A percentile compares a stretch with the other conserved stretches of the same genome.
Evolutionary conservation across 176 grass and related monocot genomes (phyloP).

Genomic region (Oryza glumipatula): DNA sequence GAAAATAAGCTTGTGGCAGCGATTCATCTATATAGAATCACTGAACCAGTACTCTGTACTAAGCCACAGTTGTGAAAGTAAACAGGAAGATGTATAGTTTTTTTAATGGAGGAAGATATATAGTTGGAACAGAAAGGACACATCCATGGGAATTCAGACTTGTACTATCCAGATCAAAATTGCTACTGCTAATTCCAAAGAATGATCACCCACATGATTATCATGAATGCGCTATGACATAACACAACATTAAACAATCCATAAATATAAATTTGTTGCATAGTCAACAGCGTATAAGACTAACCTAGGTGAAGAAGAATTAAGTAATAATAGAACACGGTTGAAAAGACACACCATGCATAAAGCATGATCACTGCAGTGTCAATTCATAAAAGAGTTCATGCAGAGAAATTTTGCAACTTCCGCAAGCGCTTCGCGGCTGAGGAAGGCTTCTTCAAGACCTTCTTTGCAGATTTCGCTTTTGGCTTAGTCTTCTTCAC

Average conservation of each 20-base stretch:
- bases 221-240: conserved; percentile 28
- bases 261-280: conserved; percentile 39
- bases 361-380: conserved; percentile 15
- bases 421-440: conserved; percentile 78
- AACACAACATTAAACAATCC: conserved; percentile 38
- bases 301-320: conserved; percentile 54
- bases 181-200: neutral
- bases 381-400: conserved; percentile 36
- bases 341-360: conserved; percentile 26
- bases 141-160: neutral
- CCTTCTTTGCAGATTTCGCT: conserved; percentile 79
- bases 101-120: neutral
- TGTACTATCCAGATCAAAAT: neutral
- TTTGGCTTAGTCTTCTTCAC: conserved; percentile 69
- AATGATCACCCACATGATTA: conserved; percentile 20
- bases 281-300: conserved; percentile 39
- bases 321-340: conserved; percentile 43
- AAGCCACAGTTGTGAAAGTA: neutral
- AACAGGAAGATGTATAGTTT: neutral
- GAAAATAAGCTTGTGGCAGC: neutral
- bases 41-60: neutral
- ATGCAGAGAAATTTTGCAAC: conserved; percentile 73
- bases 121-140: neutral
- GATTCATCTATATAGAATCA: neutral
- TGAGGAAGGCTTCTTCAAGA: conserved; percentile 72